phyloP scores from a whole-genome alignment of 208 protist genomes.

The Leishmania martiniquensis region DNA sequence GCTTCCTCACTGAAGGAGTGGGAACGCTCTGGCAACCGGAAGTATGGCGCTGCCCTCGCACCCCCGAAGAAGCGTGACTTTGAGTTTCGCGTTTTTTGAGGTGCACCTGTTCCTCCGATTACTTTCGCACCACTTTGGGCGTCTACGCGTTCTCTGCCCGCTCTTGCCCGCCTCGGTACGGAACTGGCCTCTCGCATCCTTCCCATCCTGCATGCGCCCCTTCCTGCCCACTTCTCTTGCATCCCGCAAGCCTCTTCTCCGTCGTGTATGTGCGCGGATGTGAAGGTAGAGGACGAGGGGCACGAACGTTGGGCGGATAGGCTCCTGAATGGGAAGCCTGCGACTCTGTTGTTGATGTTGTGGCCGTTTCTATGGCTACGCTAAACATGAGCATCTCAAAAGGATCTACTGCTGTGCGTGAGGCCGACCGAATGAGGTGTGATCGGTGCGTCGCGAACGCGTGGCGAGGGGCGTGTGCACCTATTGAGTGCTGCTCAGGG shows the following conservation, averaged over 20 bases:
- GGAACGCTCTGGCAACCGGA: conserved; percentile 75
- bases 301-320: not conserved
- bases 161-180: not conserved
- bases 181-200: not conserved
- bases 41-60: conserved; percentile 73
- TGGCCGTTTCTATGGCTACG: not conserved
- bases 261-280: not conserved
- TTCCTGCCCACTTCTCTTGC: not conserved
- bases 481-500: not conserved
- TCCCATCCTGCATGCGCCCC: not conserved
- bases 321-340: not conserved
- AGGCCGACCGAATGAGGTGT: not conserved
- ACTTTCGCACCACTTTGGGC: not conserved
- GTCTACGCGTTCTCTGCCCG: not conserved
- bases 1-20: conserved; percentile 64
- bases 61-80: conserved; percentile 80
- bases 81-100: conserved; percentile 89
- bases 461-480: not conserved
- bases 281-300: not conserved
- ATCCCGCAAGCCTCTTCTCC: not conserved
- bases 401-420: not conserved
- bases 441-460: not conserved
- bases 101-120: not conserved
- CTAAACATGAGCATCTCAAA: not conserved
- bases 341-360: not conserved